phyloP scores from a whole-genome alignment of 1,139 yeast genomes.

The Hanseniaspora uvarum region DNA sequence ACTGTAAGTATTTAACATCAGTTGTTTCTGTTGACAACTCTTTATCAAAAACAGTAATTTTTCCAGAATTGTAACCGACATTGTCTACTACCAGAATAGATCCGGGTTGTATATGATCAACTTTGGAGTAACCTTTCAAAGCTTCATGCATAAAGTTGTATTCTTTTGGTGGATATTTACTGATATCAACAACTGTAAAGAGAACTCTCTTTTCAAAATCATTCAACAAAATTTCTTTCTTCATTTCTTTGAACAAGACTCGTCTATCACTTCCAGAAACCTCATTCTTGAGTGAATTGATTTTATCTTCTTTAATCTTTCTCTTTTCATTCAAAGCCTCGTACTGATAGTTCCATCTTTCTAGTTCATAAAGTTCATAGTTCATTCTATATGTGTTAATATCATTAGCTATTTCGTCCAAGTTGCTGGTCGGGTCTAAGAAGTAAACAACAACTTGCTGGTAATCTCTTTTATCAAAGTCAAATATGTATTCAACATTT shows the following conservation, averaged over 20 bases:
- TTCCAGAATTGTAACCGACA: background rate
- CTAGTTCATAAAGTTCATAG: conserved; percentile 45
- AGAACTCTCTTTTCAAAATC: conserved; percentile 36
- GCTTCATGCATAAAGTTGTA: conserved; percentile 14
- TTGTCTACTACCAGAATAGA: background rate
- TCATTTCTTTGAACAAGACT: conserved; percentile 36
- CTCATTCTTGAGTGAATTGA: conserved; percentile 37
- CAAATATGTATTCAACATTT: conserved; percentile 34
- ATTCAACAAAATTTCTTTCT: conserved; percentile 41
- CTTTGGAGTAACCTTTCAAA: background rate
- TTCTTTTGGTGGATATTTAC: conserved; percentile 25
- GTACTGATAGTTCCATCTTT: conserved; percentile 40
- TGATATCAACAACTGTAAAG: conserved; percentile 46
- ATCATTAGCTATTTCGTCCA: conserved; percentile 28
- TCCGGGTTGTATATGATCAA: background rate
- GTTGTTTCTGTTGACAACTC: background rate
- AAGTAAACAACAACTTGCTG: conserved; percentile 48
- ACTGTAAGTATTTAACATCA: background rate
- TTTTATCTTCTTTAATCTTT: conserved; percentile 36
- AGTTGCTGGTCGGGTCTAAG: conserved; percentile 34
- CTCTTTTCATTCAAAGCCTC: conserved; percentile 36
- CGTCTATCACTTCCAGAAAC: conserved; percentile 36
- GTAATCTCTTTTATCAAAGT: conserved; percentile 28
- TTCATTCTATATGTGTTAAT: conserved; percentile 40
- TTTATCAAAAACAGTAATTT: background rate